Base-by-base conservation (phyloP, 345 rosid genomes). In the Odontarrhena argentea region DNA sequence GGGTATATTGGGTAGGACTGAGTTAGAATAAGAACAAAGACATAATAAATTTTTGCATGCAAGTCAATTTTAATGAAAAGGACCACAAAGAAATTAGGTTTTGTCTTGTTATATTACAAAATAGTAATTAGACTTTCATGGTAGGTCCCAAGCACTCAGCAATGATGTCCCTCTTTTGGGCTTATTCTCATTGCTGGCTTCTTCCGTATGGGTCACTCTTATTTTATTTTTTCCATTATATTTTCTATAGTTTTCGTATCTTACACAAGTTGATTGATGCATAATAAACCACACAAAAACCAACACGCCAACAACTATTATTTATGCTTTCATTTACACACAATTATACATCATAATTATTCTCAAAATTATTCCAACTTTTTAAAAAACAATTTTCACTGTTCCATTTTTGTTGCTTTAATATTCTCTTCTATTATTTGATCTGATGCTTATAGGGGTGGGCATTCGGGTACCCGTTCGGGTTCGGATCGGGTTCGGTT, bases 21-120 rank as follows among this genome's bases (percentile, higher is more conserved):
- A 43, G 34, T 60, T 73, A 55, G 66, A 46, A 58, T 59, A 66
- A 24, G 55, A 65, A 66, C 68, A 65, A 18, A 51, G 53, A 60
- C 63, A 43, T 55, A 54, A 67, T 74, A 42, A 66, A 11, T 45
- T 13, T 35, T 45, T 44, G 63, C 68, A 73, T 66, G 71, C 67
- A 66, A 52, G 53, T 60, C 73, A 53, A 60, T 51, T 60, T 60
- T 28, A 59, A 44, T 24, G 54, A 43, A 42, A 42, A 67, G 73
- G 73, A 67, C 68, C 77, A 67, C 63, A 51, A 49, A 58, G 7
- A 67, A 67, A 74, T 67, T 67, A 67, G 68, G 63, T 67, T 60
- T 67, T 67, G 63, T 74, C 66, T 44, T 46, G 44, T 36, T 70
- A 52, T 69, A 36, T 5, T 32, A 32, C 36, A 4, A 46, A 24